Evolutionary conservation across 2,329 filamentous ascomycete genomes (phyloP).

Genomic region (Colletotrichum ledebouriae): DNA sequence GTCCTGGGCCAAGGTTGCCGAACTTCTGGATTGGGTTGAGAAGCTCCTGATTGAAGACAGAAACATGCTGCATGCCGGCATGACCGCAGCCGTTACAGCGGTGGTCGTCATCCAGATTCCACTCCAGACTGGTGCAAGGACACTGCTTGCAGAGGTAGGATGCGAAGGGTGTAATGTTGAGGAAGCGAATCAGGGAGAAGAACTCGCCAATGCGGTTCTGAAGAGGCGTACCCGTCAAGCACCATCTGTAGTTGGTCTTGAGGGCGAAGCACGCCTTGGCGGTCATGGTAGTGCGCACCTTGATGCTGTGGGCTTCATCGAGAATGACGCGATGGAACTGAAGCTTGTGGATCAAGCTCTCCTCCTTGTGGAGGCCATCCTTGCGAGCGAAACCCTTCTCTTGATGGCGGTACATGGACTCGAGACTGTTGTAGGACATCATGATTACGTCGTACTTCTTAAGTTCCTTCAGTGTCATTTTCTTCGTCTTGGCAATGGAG

Average conservation of each 20-base stretch:
- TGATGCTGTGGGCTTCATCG: constrained; percentile 97
- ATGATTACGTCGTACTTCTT: constrained; percentile 92
- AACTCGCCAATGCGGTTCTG: constrained; percentile 98
- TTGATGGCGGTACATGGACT: constrained; percentile 93
- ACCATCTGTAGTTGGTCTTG: constrained; percentile 92
- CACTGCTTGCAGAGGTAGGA: constrained; percentile 96
- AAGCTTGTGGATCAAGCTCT: constrained; percentile 84
- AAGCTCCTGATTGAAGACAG: constrained; percentile 92
- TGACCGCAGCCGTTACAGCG: constrained; percentile 75
- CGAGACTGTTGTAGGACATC: constrained; percentile 94
- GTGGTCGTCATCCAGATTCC: constrained; percentile 80
- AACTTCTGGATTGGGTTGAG: constrained; percentile 82
- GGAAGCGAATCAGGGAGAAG: constrained; percentile 92
- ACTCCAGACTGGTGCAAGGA: constrained; percentile 83
- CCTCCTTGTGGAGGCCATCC: constrained; percentile 83
- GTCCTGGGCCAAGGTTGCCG: constrained; percentile 72
- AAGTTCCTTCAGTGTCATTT: constrained; percentile 79
- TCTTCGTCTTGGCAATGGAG: constrained; percentile 86
- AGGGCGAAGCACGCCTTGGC: constrained; percentile 96
- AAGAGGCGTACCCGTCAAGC: constrained; percentile 91
- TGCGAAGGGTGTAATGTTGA: constrained; percentile 89
- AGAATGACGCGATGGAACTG: constrained; percentile 92
- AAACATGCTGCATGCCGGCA: constrained; percentile 59
- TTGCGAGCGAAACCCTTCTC: constrained; percentile 89
- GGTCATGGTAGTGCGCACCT: constrained; percentile 87